phyloP scores from a whole-genome alignment of 805 yeast species.

The Wickerhamiella kazuoi region DNA sequence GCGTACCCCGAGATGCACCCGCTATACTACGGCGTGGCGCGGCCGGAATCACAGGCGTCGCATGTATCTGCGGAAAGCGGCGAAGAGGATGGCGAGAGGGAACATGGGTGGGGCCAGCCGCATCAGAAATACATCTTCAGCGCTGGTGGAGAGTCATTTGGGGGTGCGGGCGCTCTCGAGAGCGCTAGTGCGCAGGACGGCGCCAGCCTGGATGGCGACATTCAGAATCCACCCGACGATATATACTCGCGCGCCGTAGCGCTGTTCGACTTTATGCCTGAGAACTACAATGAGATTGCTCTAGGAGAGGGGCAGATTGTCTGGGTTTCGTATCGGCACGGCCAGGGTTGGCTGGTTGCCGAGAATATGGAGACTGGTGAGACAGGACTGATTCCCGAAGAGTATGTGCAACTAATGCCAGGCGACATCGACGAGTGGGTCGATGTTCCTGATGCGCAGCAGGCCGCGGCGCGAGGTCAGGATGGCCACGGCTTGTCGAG shows the following conservation, averaged over 20 bases:
- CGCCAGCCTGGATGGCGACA: constrained; percentile 11
- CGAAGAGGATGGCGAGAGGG: constrained; percentile 6
- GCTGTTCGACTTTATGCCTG: constrained; percentile 75
- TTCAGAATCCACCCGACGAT: constrained; percentile 19
- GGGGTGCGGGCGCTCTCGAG: background rate
- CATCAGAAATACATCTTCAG: constrained; percentile 2
- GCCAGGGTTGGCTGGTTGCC: constrained; percentile 98
- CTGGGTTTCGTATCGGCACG: constrained; percentile 78
- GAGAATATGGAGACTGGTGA: constrained; percentile 54
- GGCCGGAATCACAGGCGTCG: constrained; percentile 10
- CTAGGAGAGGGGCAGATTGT: constrained; percentile 66
- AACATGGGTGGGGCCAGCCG: constrained; percentile 3
- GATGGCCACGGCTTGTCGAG: no score
- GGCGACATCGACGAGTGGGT: constrained; percentile 13
- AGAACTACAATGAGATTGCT: constrained; percentile 79
- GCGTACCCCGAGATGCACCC: constrained; percentile 61
- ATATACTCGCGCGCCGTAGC: constrained; percentile 62
- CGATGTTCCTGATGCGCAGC: constrained; percentile 5
- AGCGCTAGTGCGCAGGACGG: constrained; percentile 11
- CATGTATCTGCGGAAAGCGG: constrained; percentile 14
- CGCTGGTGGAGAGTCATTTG: background rate
- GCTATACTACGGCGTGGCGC: constrained; percentile 41
- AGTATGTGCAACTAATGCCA: constrained; percentile 48
- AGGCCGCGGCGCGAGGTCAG: no score
- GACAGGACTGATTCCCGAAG: constrained; percentile 90